These are phyloP conservation scores for Fusarium musae DNA, from an alignment of 2,329 filamentous ascomycete genomes.

Conservation along the genomic window DNA sequence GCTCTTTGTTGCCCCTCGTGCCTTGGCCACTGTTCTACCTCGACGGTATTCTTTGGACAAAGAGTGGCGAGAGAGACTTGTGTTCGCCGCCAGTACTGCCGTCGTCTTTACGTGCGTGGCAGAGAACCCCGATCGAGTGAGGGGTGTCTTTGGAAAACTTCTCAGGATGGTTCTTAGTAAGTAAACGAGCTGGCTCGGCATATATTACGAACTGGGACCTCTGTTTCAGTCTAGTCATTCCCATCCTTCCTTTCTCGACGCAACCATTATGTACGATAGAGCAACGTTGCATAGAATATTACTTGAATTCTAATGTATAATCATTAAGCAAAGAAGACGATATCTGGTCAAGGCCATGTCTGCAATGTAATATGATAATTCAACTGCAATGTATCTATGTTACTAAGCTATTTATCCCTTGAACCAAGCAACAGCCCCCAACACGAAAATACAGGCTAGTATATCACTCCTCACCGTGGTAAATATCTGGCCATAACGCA, in stretches of 20 bases:
- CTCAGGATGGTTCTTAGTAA: slow-evolving; percentile 61
- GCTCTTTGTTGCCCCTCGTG: slow-evolving; percentile 83
- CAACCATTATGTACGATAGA: background rate
- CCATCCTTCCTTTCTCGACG: background rate
- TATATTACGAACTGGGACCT: background rate
- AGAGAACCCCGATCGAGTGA: slow-evolving; percentile 71
- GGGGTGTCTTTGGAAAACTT: slow-evolving; percentile 75
- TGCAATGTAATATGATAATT: background rate
- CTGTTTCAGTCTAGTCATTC: background rate
- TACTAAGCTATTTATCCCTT: slow-evolving; percentile 35
- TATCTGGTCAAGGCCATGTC: background rate
- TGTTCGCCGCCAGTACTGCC: slow-evolving; percentile 75
- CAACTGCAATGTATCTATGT: slow-evolving; percentile 12
- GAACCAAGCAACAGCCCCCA: slow-evolving; percentile 68
- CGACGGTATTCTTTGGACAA: slow-evolving; percentile 71
- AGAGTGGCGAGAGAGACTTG: slow-evolving; percentile 73
- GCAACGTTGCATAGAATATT: background rate
- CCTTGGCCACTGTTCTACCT: slow-evolving; percentile 78
- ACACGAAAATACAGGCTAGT: slow-evolving; percentile 80
- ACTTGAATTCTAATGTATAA: slow-evolving; percentile 23
- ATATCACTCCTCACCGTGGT: slow-evolving; percentile 77
- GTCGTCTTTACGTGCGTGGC: slow-evolving; percentile 75
- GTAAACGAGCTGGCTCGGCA: slow-evolving; percentile 31
- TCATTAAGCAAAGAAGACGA: background rate
- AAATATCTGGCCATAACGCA: slow-evolving; percentile 77